phyloP scores from a whole-genome alignment of 768 basidiomycete species.

The Calvatia gigantea region DNA sequence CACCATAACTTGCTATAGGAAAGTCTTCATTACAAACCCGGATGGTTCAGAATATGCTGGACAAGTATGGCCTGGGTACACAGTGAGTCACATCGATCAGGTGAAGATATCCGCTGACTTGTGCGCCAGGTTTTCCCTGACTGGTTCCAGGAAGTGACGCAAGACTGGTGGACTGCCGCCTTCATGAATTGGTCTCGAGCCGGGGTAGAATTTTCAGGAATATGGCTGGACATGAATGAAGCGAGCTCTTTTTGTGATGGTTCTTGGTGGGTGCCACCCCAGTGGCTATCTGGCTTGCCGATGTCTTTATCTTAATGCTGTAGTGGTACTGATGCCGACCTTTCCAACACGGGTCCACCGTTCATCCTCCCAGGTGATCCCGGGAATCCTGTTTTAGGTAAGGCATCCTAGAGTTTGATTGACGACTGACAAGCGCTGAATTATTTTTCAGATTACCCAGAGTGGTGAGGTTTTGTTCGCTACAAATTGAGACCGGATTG shows the following conservation, averaged over 20 bases:
- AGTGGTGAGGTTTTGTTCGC: constrained; percentile 44
- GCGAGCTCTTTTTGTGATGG: constrained; percentile 33
- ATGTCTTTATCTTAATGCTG: constrained; percentile 8
- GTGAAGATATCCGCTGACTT: neutral
- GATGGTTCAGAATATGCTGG: constrained; percentile 72
- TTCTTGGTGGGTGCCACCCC: constrained; percentile 26
- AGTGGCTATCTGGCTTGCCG: neutral
- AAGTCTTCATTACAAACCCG: constrained; percentile 71
- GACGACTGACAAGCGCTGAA: constrained; percentile 1
- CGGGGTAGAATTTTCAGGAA: constrained; percentile 28
- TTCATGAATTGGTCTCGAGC: constrained; percentile 26
- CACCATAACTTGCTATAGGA: constrained; percentile 29
- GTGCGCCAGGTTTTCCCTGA: constrained; percentile 25
- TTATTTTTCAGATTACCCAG: constrained; percentile 49
- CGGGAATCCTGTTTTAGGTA: constrained; percentile 42
- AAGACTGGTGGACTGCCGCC: constrained; percentile 30
- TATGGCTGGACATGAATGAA: constrained; percentile 34
- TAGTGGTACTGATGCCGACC: constrained; percentile 55
- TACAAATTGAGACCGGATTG: constrained; percentile 1
- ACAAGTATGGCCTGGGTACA: constrained; percentile 76
- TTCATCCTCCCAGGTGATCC: constrained; percentile 57
- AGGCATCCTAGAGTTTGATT: constrained; percentile 9
- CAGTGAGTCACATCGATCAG: constrained; percentile 33
- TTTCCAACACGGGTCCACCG: constrained; percentile 50
- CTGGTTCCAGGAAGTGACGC: constrained; percentile 28